These are phyloP conservation scores for Aspergillus sp. DNA, from an alignment of 2,329 filamentous ascomycete species.

Conservation along the genomic window DNA sequence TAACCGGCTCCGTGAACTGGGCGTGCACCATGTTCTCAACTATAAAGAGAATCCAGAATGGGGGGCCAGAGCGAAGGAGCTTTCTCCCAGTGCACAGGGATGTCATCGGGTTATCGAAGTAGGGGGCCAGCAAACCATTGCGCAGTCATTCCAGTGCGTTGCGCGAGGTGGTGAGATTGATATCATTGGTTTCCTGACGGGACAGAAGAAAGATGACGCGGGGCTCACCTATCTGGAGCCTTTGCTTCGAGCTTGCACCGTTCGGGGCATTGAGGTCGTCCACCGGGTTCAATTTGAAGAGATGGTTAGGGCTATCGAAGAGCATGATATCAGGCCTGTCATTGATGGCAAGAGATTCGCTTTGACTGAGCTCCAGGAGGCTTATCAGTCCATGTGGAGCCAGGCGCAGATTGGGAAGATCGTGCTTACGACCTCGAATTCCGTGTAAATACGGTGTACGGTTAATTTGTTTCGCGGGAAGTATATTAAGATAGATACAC, in stretches of 20 bases:
- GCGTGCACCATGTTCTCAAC: slow-evolving; percentile 57
- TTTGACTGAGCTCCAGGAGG: neutral
- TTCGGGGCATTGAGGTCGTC: neutral
- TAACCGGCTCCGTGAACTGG: slow-evolving; percentile 47
- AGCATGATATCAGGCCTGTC: neutral
- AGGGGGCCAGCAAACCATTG: neutral
- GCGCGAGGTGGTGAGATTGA: neutral
- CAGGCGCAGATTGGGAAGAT: slow-evolving; percentile 4
- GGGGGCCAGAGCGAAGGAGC: slow-evolving; percentile 67
- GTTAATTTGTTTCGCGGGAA: too few relatives aligned
- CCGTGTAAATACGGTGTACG: too few relatives aligned
- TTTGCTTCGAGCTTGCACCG: neutral
- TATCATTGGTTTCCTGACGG: neutral
- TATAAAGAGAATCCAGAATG: slow-evolving; percentile 55
- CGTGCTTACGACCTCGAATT: neutral
- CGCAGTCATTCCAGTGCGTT: neutral
- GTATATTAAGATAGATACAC: too few relatives aligned
- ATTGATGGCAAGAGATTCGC: neutral
- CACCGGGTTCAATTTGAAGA: slow-evolving; percentile 1
- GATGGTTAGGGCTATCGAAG: slow-evolving; percentile 2
- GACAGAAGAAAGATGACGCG: neutral
- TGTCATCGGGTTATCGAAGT: slow-evolving; percentile 1
- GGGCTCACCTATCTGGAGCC: neutral
- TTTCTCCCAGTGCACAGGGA: slow-evolving; percentile 12
- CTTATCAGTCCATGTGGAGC: neutral